phyloP scores from a whole-genome alignment of 75 land plant species.

The Pinus tabuliformis region DNA sequence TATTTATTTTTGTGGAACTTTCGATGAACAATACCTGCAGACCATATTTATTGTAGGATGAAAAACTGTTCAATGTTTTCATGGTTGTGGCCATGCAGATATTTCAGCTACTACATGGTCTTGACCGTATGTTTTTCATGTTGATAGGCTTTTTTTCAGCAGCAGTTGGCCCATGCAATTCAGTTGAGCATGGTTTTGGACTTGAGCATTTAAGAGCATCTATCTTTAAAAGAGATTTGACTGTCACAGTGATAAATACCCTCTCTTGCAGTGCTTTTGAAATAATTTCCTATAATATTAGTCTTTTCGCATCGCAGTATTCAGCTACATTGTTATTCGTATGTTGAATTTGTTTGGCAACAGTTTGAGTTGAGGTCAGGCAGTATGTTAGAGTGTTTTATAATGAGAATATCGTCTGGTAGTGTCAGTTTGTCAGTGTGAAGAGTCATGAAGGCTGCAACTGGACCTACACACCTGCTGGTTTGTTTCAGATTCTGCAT shows the following conservation, averaged over 20 bases:
- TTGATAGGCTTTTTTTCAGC: slow-evolving; percentile 6
- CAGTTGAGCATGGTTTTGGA: slow-evolving; percentile 1
- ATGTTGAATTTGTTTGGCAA: slow-evolving; percentile 12
- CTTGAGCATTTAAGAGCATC: background rate
- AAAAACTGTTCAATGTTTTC: background rate
- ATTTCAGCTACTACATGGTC: background rate
- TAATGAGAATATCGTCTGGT: slow-evolving; percentile 3
- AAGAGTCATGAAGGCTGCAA: slow-evolving; percentile 4
- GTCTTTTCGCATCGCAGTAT: background rate
- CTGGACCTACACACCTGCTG: background rate
- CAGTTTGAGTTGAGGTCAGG: slow-evolving; percentile 10
- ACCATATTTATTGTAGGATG: background rate
- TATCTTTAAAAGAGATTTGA: slow-evolving; percentile 7
- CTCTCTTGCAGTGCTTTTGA: slow-evolving; percentile 7
- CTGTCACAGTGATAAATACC: background rate
- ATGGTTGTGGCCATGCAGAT: background rate
- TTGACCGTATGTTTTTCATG: slow-evolving; percentile 6
- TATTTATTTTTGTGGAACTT: background rate
- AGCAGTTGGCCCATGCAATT: slow-evolving; percentile 2
- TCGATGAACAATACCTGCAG: background rate
- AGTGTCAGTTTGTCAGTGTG: slow-evolving; percentile 6
- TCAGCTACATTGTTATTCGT: slow-evolving; percentile 9
- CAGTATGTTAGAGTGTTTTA: slow-evolving; percentile 1
- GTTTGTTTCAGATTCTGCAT: background rate
- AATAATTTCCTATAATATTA: slow-evolving; percentile 7